Base-by-base conservation (phyloP, 129 eudicot species). In the Centrapalus pauciflorus region DNA sequence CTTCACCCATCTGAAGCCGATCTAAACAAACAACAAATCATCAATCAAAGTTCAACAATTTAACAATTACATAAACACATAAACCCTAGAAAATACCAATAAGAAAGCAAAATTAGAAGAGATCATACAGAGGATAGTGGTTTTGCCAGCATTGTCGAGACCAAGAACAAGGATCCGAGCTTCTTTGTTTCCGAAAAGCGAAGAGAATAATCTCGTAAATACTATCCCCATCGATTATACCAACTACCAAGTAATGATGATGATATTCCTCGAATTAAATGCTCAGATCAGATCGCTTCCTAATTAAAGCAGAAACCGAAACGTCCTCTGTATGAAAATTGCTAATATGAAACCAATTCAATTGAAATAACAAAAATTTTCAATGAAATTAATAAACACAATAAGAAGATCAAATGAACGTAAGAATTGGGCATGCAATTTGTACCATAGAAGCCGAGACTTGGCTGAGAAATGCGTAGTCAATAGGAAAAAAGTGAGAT, bases 1-100 rank as follows among this genome's bases (percentile, higher is more conserved):
- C 99, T 86, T 94, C 97, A 21, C 99, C 99, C 99, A 94, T 94
- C 90, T 94, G 99, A 77, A 94, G 95, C 66, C 99, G 99, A 94
- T 94, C 99, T 94, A n/a, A n/a, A n/a, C n/a, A n/a, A n/a, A n/a
- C n/a, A n/a, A 84, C 66, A 76, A 66, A 67, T 2, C 60, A 66
- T 52, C 4, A 34, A 57, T 4, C 58, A n/a, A n/a, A n/a, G n/a
- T n/a, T n/a, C n/a, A n/a, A 56, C 40, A 24, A 45, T 27, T 38
- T 9, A 32, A 33, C 33, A 52, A 24, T 37, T 11, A 61, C 13
- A 6, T 27, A 8, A 50, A 34, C 49, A 52, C 4, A 10, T 40
- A 74, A n/a, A n/a, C n/a, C 65, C 46, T 29, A 8, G 38, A n/a
- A n/a, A n/a, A n/a, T n/a, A n/a, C n/a, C n/a, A 4, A 41, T 2